Base-by-base conservation (phyloP, 176 grass and related monocot genomes). In the Hyparrhenia diplandra region DNA sequence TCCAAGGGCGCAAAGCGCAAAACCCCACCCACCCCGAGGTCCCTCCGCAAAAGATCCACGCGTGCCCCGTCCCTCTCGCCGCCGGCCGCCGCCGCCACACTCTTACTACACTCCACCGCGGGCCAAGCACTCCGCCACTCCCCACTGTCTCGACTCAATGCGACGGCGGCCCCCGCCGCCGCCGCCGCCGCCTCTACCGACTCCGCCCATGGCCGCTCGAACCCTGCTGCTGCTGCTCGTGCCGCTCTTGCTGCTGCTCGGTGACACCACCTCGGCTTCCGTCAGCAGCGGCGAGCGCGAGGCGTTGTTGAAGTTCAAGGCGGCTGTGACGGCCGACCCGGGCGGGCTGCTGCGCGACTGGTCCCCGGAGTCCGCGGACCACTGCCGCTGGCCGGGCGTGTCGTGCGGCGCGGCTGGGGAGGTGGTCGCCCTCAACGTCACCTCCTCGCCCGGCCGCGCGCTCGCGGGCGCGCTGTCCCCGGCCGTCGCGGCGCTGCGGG, bases 331-430 rank as follows among this genome's bases (percentile, higher is more conserved):
- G 4, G 75, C 85, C 8, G 92, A 95, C 79, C 79, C 80, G 5
- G 85, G 79, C 35, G 91, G 78, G 2, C 84, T 88, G 20, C 90
- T 98, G 39, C 52, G 60, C 6, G 82, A 2, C 79, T 98, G 96
- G 96, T n/a, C 84, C 0, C 35, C 81, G 17, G 34, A 31, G 3
- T 81, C 84, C 30, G 3, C 4, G 11, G 79, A 89, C 74, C 82
- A 90, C 88, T 98, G 96, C 84, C 35, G 25, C 60, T 98, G 96
- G 96, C 51, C 82, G 3, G 96, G 96, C 54, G 79, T 98, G 21
- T 81, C 79, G 23, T 98, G 95, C 83, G 82, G 82, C 62, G 64
- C 43, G 3, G 29, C 51, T 25, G 89, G 90, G 14, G 74, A 88
- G 73, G 90, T 98, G 5, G 81, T 85, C 9, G 80, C 82, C 13